These are phyloP conservation scores for Rubus idaeus DNA, from an alignment of 306 rosid species.

Conservation along the genomic window DNA sequence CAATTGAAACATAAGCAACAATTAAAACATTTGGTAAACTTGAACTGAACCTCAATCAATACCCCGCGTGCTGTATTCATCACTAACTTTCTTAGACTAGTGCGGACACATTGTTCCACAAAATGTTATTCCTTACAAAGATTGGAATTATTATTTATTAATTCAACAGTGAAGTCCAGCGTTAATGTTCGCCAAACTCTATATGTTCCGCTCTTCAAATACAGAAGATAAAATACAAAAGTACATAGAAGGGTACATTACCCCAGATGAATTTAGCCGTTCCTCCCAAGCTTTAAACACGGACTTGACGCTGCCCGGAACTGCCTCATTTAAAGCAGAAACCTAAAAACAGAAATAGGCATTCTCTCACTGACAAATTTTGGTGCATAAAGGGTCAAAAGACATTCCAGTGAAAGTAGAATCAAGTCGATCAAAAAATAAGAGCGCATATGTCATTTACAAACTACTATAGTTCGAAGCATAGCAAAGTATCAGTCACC, in stretches of 20 bases:
- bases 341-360: conserved; percentile 41
- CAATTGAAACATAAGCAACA: neutral
- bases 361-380: neutral
- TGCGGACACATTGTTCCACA: neutral
- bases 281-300: conserved; percentile 98
- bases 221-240: conserved; percentile 4
- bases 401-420: neutral
- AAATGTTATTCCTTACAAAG: neutral
- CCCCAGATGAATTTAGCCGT: conserved; percentile 72
- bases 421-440: neutral
- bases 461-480: neutral
- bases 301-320: conserved; percentile 74
- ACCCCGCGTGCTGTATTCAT: neutral
- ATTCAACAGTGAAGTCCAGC: neutral
- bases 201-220: neutral
- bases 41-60: neutral
- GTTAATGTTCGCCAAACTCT: neutral
- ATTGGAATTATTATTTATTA: neutral
- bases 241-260: conserved; percentile 28
- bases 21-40: conserved; percentile 1
- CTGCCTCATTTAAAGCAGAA: conserved; percentile 90
- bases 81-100: neutral
- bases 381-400: neutral
- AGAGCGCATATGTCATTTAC: neutral
- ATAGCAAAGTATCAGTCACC: neutral